Conservation (phyloP, 768 basidiomycete species). For the Psilocybe cyanescens region DNA sequence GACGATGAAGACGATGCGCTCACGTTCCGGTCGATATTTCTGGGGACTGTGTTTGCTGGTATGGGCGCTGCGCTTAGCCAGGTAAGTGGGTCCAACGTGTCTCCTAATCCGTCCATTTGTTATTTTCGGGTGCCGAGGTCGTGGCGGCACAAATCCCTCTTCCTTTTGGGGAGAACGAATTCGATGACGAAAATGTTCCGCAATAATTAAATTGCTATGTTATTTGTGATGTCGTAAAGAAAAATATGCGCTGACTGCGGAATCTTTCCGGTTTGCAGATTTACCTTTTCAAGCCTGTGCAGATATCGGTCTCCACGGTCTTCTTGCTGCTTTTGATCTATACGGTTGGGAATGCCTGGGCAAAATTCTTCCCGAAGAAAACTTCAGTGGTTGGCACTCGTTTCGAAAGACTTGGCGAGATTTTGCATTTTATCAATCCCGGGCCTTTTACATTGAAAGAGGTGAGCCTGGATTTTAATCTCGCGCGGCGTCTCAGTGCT, state of each 20-base stretch:
- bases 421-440: constrained; percentile 57
- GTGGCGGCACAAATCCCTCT: not conserved
- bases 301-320: constrained; percentile 53
- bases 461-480: constrained; percentile 33
- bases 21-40: constrained; percentile 56
- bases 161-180: not conserved
- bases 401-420: constrained; percentile 40
- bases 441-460: constrained; percentile 63
- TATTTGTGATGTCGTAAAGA: not conserved
- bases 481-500: not conserved
- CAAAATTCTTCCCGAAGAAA: constrained; percentile 44
- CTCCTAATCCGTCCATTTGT: not conserved
- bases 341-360: constrained; percentile 54
- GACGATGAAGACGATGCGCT: constrained; percentile 62
- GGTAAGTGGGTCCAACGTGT: constrained; percentile 33
- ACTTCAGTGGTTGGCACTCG: constrained; percentile 48
- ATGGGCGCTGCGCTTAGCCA: constrained; percentile 62
- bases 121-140: not conserved
- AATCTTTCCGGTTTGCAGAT: constrained; percentile 39
- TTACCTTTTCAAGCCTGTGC: constrained; percentile 61
- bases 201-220: not conserved
- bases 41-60: constrained; percentile 62
- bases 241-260: not conserved
- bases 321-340: constrained; percentile 61
- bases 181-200: not conserved